Conservation (phyloP, 106 monocot genomes). For the Triglochin maritima region DNA sequence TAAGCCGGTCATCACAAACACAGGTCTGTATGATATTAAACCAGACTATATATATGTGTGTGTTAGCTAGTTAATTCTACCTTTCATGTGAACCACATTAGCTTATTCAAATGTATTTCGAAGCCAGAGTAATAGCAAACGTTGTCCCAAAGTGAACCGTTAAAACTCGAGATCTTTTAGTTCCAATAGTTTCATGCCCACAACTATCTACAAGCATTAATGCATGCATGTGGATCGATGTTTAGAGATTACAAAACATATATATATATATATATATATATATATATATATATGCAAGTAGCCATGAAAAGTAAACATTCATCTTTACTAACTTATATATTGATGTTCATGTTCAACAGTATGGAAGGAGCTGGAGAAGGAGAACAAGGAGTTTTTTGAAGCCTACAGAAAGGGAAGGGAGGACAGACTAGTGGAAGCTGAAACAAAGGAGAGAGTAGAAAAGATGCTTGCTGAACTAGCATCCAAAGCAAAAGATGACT, state of each 20-base stretch:
- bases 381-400: slow-evolving; percentile 70
- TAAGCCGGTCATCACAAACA: slow-evolving; percentile 77
- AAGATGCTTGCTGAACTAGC: background rate
- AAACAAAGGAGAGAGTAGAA: background rate
- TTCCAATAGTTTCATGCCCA: too few species aligned
- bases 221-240: too few species aligned
- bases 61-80: too few species aligned
- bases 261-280: too few species aligned
- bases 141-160: background rate
- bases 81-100: too few species aligned
- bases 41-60: too few species aligned
- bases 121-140: background rate
- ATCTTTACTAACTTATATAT: too few species aligned
- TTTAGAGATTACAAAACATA: too few species aligned
- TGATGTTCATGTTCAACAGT: slow-evolving; percentile 11
- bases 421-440: background rate
- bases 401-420: slow-evolving; percentile 26
- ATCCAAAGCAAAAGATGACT: background rate
- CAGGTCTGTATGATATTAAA: slow-evolving; percentile 25
- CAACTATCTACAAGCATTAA: too few species aligned
- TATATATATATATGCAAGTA: too few species aligned
- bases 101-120: too few species aligned
- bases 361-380: slow-evolving; percentile 81
- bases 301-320: too few species aligned
- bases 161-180: background rate